Conservation (phyloP, 768 basidiomycete species). For the Suillus hirtellus region DNA sequence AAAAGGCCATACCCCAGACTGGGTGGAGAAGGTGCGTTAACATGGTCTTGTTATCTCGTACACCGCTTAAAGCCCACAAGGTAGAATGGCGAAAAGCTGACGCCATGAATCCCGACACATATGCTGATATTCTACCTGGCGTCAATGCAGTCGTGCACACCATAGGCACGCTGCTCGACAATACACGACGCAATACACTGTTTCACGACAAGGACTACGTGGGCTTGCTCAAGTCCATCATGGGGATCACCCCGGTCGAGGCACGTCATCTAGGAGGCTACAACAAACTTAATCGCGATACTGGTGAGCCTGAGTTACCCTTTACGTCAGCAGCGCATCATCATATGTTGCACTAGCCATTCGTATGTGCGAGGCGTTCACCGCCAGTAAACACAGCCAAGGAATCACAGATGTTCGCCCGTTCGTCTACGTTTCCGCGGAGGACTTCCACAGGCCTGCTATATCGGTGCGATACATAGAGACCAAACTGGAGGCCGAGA, state of each 20-base stretch:
- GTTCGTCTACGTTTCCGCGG: conserved; percentile 95
- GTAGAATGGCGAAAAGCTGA: conserved; percentile 87
- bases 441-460: conserved; percentile 79
- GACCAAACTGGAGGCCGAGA: conserved; percentile 92
- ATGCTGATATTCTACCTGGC: conserved; percentile 63
- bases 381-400: conserved; percentile 46
- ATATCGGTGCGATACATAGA: conserved; percentile 86
- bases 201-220: conserved; percentile 5
- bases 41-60: neutral
- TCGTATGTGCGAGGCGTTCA: conserved; percentile 75
- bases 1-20: conserved; percentile 86
- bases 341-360: conserved; percentile 46
- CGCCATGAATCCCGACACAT: conserved; percentile 76
- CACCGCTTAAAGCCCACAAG: conserved; percentile 39
- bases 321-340: conserved; percentile 1
- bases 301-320: conserved; percentile 57
- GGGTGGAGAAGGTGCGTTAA: conserved; percentile 69
- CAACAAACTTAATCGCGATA: conserved; percentile 83
- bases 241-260: conserved; percentile 56
- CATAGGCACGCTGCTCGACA: conserved; percentile 86
- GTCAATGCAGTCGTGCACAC: conserved; percentile 89
- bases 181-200: conserved; percentile 22
- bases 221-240: conserved; percentile 3
- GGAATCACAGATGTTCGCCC: conserved; percentile 42
- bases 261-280: conserved; percentile 46